Evolutionary conservation across 345 rosid genomes (phyloP).

Genomic region (Tarenaya hassleriana): DNA sequence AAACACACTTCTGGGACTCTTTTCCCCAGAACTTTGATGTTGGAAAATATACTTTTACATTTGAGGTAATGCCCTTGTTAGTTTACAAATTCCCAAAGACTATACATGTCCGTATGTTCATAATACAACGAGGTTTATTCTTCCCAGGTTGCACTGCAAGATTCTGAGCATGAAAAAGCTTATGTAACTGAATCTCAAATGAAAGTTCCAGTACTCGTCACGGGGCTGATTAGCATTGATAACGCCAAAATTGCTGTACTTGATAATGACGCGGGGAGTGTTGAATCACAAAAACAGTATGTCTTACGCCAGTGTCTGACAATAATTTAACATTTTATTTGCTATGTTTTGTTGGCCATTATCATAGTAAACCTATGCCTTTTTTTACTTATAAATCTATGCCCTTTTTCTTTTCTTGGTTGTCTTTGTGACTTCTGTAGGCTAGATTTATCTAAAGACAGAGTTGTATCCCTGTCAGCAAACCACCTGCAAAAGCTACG

Average conservation of each 20-base stretch:
- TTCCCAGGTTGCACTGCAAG: conserved; percentile 52
- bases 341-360: background rate
- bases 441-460: conserved; percentile 64
- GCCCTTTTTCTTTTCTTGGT: conserved; percentile 6
- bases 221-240: conserved; percentile 60
- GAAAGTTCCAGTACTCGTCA: conserved; percentile 49
- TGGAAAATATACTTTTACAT: conserved; percentile 72
- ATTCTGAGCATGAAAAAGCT: conserved; percentile 45
- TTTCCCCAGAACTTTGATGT: conserved; percentile 61
- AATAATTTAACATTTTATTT: background rate
- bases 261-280: conserved; percentile 75
- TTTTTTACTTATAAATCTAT: background rate
- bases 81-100: conserved; percentile 4
- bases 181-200: conserved; percentile 59
- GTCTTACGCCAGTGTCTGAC: conserved; percentile 7
- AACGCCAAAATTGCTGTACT: conserved; percentile 70
- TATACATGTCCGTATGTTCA: conserved; percentile 11
- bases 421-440: conserved; percentile 31
- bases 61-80: conserved; percentile 54
- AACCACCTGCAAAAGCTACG: conserved; percentile 95
- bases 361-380: conserved; percentile 5
- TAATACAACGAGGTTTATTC: conserved; percentile 14
- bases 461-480: conserved; percentile 60
- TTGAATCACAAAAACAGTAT: conserved; percentile 72
- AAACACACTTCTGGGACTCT: conserved; percentile 41